phyloP scores from a whole-genome alignment of 768 basidiomycete genomes.

The Kwoniella dendrophila region DNA sequence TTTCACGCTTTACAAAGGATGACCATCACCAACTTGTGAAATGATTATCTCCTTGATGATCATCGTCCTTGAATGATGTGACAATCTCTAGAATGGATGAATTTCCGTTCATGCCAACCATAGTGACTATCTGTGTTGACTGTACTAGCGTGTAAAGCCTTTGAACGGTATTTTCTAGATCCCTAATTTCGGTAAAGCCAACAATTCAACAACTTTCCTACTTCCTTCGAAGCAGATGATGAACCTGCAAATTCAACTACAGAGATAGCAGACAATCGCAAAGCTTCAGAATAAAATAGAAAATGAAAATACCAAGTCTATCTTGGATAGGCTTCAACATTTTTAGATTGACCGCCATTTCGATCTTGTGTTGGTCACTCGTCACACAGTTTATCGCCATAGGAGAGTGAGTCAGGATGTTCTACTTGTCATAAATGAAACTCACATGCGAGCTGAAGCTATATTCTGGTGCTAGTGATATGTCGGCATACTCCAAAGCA shows the following conservation, averaged over 20 bases:
- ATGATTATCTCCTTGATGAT: not conserved
- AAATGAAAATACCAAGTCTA: conserved; percentile 24
- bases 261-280: not conserved
- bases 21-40: not conserved
- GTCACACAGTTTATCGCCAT: conserved; percentile 40
- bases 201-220: no score
- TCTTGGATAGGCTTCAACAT: conserved; percentile 41
- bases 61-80: not conserved
- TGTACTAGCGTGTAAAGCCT: no score
- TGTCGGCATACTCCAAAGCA: conserved; percentile 5
- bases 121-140: no score
- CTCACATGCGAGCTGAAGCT: no score
- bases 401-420: conserved; percentile 29
- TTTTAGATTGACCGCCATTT: conserved; percentile 33
- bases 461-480: conserved; percentile 5
- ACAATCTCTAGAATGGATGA: no score
- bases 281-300: not conserved
- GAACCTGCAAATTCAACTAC: not conserved
- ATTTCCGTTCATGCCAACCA: no score
- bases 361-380: conserved; percentile 38
- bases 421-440: not conserved
- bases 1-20: not conserved
- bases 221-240: not conserved
- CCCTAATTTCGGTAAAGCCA: no score
- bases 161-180: no score